Base-by-base conservation (phyloP, 2,329 filamentous ascomycete genomes). In the Orbilia ellipsospora region DNA sequence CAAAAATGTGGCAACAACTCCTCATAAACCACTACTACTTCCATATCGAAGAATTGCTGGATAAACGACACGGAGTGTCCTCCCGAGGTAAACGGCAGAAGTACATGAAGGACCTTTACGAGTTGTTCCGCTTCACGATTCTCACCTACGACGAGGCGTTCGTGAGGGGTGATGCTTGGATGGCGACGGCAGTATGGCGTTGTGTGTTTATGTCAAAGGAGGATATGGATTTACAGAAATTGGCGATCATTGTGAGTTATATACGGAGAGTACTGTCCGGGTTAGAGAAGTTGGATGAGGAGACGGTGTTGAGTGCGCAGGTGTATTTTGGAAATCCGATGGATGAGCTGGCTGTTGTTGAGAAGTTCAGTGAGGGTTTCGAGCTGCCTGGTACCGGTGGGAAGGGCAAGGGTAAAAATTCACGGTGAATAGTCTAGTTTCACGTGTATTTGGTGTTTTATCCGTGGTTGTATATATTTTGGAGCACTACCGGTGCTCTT, bases 11-110 rank as follows among this genome's bases (percentile, higher is more conserved):
- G 89, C 92, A 96, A 82, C 91, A 93, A 80, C 92, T 97, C 84
- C 87, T 99, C 77, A 88, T 95, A 55, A 94, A 99, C 84, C 93
- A 98, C 83, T 97, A 96, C 86, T 98, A 94, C 85, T 92, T 92
- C 84, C 90, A 92, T 80, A 92, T 91, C 80, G 92, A 96, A 84
- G 90, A 91, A 82, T 88, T 89, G 80, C 94, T 96, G 88, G 91
- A 92, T 77, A 85, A 91, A 77, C 88, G 90, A 81, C 94, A 97
- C 85, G 90, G 90, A 81, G 63, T 80, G 50, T 72, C 72, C n/a
- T 57, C 42, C 4, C 76, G 59, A 10, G 50, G 84, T 28, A 84
- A 89, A 78, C 86, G 89, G 45, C 88, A 90, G 82, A 86, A 86
- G 77, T 90, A 90, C 82, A 86, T 91, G 64, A 97, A 97, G 83